Base-by-base conservation (phyloP, 192 early-diverging fungal species). In the Rhizophlyctis rosea region DNA sequence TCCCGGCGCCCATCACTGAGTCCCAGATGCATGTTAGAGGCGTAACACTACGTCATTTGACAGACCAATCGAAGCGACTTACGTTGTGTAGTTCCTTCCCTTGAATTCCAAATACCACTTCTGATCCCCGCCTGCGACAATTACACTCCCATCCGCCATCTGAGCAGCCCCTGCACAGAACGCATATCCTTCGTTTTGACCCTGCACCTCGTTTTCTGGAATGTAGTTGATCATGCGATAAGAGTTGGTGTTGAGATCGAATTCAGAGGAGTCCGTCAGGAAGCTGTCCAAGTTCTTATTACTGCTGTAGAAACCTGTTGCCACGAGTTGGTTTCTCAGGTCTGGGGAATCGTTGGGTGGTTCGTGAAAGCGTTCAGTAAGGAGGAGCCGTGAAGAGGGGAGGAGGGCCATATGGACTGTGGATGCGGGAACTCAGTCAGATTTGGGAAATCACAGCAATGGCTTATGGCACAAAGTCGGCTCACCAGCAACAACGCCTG, bases 401-500 rank as follows among this genome's bases (percentile, higher is more conserved):
- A 67, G 65, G 11, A 67, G 57, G n/a, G 65, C 21, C 56, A 67
- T 49, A 51, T 67, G 65, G 25, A 60, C 65, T 58, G 55, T 65
- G 63, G 55, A 53, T n/a, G n/a, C n/a, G n/a, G n/a, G n/a, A n/a
- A n/a, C n/a, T n/a, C n/a, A n/a, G n/a, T n/a, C n/a, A 48, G 0
- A 28, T 24, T 1, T 18, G 21, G 1, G 44, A 60, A 4, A 5
- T 14, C n/a, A 7, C 4, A 24, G 44, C n/a, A 13, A 35, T 11
- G 18, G 11, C 24, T 23, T 57, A 57, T 35, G 54, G 36, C 0
- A 36, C 36, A 30, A 57, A 55, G 25, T 44, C 39, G n/a, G 35
- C 56, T 34, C 39, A 65, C 63, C 63, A 48, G 47, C 65, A 3
- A 60, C 56, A 14, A 67, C 65, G 9, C 65, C 65, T 14, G 65